Base-by-base conservation (phyloP, 1,284 basidiomycete genomes). In the Pseudozyma sp. region DNA sequence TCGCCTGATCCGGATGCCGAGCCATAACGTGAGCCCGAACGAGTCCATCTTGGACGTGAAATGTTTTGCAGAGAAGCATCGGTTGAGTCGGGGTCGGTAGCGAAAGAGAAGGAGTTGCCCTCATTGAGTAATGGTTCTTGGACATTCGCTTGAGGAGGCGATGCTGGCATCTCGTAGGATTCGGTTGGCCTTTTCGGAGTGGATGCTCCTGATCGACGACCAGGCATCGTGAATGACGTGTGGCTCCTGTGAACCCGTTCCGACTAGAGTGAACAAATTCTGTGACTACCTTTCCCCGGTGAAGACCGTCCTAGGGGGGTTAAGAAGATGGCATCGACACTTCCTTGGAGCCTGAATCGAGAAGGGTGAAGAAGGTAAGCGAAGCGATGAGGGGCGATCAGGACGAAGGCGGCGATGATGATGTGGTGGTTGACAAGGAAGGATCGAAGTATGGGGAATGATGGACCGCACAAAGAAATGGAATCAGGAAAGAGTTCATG, bases 111-210 rank as follows among this genome's bases (percentile, higher is more conserved):
- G 0, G 59, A 68, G 50, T 57, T 58, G 47, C 60, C 45, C 14
- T 21, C 21, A 16, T 50, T 53, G 49, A 70, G 68, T 31, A 70
- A 40, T 34, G 68, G 68, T 40, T 64, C 43, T 16, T 70, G 49
- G 39, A 64, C 53, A 9, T 60, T 50, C 1, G 53, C 60, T 7
- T 39, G 38, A 10, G 52, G 57, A 19, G 61, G 68, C 12, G 68
- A 64, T n/a, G 57, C 43, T 1, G 68, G 68, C 19, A 69, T 59
- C 40, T 64, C 61, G 34, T 70, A 64, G 0, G 68, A 52, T 13
- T 69, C 66, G 35, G 52, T 69, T 60, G 35, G 52, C 34, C 6
- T 56, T 45, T 16, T 36, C n/a, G 16, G 42, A 25, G 9, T 13
- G 31, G 31, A 13, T 45, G 48, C 45, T 49, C 25, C 25, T 34